Evolutionary conservation across 192 early-diverging fungal genomes (phyloP).

Genomic region (Entophlyctis luteolus): DNA sequence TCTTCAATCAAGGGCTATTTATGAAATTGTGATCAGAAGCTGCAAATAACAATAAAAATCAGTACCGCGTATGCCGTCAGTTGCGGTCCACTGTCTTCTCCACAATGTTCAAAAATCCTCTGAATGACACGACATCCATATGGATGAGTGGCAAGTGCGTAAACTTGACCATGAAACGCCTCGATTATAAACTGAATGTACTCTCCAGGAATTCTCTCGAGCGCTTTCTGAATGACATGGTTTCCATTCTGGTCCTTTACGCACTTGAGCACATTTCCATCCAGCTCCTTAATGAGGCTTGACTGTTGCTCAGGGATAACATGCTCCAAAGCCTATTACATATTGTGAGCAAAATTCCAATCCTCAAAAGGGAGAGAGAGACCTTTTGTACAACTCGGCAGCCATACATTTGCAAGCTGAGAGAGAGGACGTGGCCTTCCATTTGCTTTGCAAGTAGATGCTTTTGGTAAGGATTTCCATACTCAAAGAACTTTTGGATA

Average conservation of each 20-base stretch:
- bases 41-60: background rate
- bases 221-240: slow-evolving; percentile 99
- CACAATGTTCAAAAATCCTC: slow-evolving; percentile 98
- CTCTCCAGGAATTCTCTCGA: slow-evolving; percentile 89
- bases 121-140: slow-evolving; percentile 99
- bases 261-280: slow-evolving; percentile 94
- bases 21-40: background rate
- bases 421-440: slow-evolving; percentile 88
- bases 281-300: slow-evolving; percentile 82
- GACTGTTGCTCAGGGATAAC: slow-evolving; percentile 89
- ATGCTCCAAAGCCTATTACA: slow-evolving; percentile 79
- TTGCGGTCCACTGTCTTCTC: slow-evolving; percentile 56
- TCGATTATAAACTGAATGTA: slow-evolving; percentile 97
- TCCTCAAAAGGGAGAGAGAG: too few species aligned
- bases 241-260: slow-evolving; percentile 99
- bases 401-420: slow-evolving; percentile 99
- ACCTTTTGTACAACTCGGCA: slow-evolving; percentile 98
- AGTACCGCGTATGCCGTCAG: slow-evolving; percentile 24
- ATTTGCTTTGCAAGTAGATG: slow-evolving; percentile 88
- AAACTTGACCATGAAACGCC: slow-evolving; percentile 95
- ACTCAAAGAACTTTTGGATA: slow-evolving; percentile 99
- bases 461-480: slow-evolving; percentile 90
- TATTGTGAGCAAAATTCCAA: too few species aligned
- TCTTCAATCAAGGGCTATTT: slow-evolving; percentile 81
- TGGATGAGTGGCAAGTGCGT: slow-evolving; percentile 91